Evolutionary conservation across 1,284 basidiomycete genomes (phyloP).

Genomic region (Ganoderma sinense): DNA sequence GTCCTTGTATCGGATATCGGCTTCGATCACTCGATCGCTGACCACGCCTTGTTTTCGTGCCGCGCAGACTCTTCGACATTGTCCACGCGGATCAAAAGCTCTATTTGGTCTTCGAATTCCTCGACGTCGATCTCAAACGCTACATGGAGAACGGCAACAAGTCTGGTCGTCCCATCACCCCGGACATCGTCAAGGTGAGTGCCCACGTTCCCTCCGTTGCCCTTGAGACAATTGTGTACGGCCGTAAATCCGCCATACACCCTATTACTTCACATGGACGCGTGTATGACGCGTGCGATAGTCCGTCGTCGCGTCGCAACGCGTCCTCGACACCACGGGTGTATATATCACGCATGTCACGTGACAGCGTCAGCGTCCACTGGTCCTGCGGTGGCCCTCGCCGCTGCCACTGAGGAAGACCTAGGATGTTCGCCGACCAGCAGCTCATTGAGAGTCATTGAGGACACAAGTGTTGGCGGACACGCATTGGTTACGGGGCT

Average conservation of each 20-base stretch:
- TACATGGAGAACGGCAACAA: slow-evolving; percentile 93
- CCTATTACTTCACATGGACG: slow-evolving; percentile 16
- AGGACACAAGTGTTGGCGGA: not conserved
- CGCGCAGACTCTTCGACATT: slow-evolving; percentile 89
- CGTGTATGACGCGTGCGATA: slow-evolving; percentile 37
- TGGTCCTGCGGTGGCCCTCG: not conserved
- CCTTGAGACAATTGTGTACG: not conserved
- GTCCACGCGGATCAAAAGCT: slow-evolving; percentile 97
- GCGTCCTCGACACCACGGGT: slow-evolving; percentile 27
- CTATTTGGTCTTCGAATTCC: slow-evolving; percentile 96
- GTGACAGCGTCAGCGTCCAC: slow-evolving; percentile 30
- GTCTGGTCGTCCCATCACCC: slow-evolving; percentile 72
- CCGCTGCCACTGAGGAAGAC: not conserved
- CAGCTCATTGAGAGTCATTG: not conserved
- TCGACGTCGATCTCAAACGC: slow-evolving; percentile 93
- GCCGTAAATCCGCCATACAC: slow-evolving; percentile 4
- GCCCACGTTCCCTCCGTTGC: slow-evolving; percentile 4
- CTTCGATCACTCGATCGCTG: slow-evolving; percentile 20
- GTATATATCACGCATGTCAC: slow-evolving; percentile 32
- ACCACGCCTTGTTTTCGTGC: slow-evolving; percentile 5
- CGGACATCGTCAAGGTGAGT: slow-evolving; percentile 87
- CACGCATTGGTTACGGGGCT: not conserved
- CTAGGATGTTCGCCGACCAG: not conserved
- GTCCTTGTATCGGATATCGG: slow-evolving; percentile 10
- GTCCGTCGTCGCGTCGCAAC: slow-evolving; percentile 36